Percentiles rank a stretch among this genome's conserved stretches.
These are phyloP conservation scores for Gloeopeniophorella convolvens DNA, from an alignment of 768 basidiomycete species.

Conservation along the genomic window DNA sequence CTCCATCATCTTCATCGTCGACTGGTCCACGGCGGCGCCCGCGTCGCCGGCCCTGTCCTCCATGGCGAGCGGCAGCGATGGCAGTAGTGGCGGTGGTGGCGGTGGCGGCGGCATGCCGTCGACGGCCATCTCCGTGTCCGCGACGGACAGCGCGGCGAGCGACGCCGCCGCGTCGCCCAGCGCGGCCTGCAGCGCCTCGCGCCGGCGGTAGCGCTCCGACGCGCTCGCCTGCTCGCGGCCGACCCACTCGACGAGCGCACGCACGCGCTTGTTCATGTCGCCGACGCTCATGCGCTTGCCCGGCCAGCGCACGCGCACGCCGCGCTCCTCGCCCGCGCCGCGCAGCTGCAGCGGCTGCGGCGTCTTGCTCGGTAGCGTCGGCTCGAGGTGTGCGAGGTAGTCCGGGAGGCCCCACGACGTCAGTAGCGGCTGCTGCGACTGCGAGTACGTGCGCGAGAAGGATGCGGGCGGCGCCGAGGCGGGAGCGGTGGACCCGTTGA, in stretches of 20 bases:
- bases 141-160: slow-evolving; percentile 19
- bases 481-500: slow-evolving; percentile 33
- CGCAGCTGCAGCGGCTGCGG: slow-evolving; percentile 73
- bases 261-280: slow-evolving; percentile 94
- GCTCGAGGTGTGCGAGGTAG: slow-evolving; percentile 81
- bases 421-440: slow-evolving; percentile 73
- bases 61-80: too few relatives aligned
- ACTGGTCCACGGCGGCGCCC: slow-evolving; percentile 8
- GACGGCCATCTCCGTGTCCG: slow-evolving; percentile 30
- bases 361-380: slow-evolving; percentile 69
- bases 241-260: slow-evolving; percentile 90
- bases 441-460: slow-evolving; percentile 56
- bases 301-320: slow-evolving; percentile 89
- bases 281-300: slow-evolving; percentile 92
- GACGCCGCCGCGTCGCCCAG: slow-evolving; percentile 29
- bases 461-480: slow-evolving; percentile 30
- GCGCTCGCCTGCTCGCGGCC: slow-evolving; percentile 78
- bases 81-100: slow-evolving; percentile 19
- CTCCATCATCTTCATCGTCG: slow-evolving; percentile 82
- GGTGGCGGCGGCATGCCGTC: slow-evolving; percentile 24
- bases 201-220: slow-evolving; percentile 60
- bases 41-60: slow-evolving; percentile 18
- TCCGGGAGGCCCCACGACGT: slow-evolving; percentile 92
- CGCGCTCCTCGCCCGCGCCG: slow-evolving; percentile 53
- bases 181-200: slow-evolving; percentile 58